phyloP scores from a whole-genome alignment of 352 stramenopile species.

The Pythium periplocum region DNA sequence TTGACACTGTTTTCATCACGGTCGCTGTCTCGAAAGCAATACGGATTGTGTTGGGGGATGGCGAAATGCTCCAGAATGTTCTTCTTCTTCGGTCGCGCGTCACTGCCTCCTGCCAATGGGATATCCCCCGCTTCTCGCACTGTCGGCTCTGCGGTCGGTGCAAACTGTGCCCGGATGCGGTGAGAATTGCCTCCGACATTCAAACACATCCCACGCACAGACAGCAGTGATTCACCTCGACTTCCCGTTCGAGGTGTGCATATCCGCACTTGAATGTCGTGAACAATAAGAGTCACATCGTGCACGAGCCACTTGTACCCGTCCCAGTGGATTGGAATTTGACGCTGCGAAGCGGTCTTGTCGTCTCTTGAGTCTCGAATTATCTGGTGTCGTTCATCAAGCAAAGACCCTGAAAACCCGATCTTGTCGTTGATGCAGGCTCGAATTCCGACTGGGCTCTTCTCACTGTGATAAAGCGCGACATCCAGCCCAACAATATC shows the following conservation, averaged over 20 bases:
- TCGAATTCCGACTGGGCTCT: conserved; percentile 53
- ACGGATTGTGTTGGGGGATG: conserved; percentile 72
- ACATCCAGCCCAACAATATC: conserved; percentile 60
- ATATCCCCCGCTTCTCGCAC: too few species aligned
- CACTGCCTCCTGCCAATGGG: too few species aligned
- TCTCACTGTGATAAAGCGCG: conserved; percentile 67
- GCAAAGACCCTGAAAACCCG: conserved; percentile 31
- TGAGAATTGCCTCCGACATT: conserved; percentile 40
- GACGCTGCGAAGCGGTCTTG: background rate
- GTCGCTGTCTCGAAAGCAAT: conserved; percentile 54
- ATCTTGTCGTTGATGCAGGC: conserved; percentile 65
- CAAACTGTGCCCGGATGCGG: conserved; percentile 21
- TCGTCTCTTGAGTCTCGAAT: conserved; percentile 11
- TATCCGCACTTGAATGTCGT: conserved; percentile 57
- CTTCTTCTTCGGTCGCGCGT: conserved; percentile 24
- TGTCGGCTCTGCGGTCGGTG: background rate
- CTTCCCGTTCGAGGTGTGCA: conserved; percentile 62
- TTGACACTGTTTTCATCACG: conserved; percentile 3
- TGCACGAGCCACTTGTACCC: conserved; percentile 31
- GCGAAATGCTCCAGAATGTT: conserved; percentile 71
- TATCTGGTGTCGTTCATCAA: conserved; percentile 23
- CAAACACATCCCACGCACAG: conserved; percentile 43
- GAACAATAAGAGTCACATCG: conserved; percentile 37
- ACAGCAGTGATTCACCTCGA: conserved; percentile 56
- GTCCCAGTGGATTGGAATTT: too few species aligned